Conservation (phyloP, 495 filamentous ascomycete genomes). For the Penicillium coffeae region DNA sequence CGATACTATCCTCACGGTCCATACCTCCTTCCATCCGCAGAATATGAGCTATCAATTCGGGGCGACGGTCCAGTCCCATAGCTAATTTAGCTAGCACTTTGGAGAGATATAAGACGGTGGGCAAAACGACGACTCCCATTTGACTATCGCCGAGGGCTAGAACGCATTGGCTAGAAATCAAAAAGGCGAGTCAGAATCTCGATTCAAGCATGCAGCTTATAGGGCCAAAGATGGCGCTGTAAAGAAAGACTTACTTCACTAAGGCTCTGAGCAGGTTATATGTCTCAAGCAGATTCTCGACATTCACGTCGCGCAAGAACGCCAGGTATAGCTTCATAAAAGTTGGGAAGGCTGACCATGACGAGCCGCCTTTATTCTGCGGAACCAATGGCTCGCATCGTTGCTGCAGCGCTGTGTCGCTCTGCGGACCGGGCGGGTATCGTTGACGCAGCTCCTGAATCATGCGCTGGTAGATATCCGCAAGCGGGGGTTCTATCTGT, state of each 20-base stretch:
- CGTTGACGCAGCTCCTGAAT: slow-evolving; percentile 56
- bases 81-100: slow-evolving; percentile 72
- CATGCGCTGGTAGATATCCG: slow-evolving; percentile 64
- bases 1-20: slow-evolving; percentile 50
- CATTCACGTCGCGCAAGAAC: slow-evolving; percentile 75
- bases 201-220: background rate
- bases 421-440: slow-evolving; percentile 48
- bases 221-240: background rate
- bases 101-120: slow-evolving; percentile 72
- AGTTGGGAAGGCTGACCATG: slow-evolving; percentile 70
- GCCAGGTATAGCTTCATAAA: slow-evolving; percentile 76
- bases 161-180: slow-evolving; percentile 57
- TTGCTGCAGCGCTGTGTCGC: slow-evolving; percentile 53
- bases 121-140: slow-evolving; percentile 72
- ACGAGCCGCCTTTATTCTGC: slow-evolving; percentile 55
- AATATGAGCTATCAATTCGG: slow-evolving; percentile 61
- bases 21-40: slow-evolving; percentile 46
- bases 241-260: slow-evolving; percentile 54
- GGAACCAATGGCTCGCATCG: slow-evolving; percentile 55
- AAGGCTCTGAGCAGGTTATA: slow-evolving; percentile 70
- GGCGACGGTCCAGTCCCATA: slow-evolving; percentile 71
- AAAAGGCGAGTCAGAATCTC: background rate
- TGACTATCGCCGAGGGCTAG: slow-evolving; percentile 74
- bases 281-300: slow-evolving; percentile 67
- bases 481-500: slow-evolving; percentile 61